Evolutionary conservation across 208 protist species (phyloP).

Genomic region (Angomonas deanei): DNA sequence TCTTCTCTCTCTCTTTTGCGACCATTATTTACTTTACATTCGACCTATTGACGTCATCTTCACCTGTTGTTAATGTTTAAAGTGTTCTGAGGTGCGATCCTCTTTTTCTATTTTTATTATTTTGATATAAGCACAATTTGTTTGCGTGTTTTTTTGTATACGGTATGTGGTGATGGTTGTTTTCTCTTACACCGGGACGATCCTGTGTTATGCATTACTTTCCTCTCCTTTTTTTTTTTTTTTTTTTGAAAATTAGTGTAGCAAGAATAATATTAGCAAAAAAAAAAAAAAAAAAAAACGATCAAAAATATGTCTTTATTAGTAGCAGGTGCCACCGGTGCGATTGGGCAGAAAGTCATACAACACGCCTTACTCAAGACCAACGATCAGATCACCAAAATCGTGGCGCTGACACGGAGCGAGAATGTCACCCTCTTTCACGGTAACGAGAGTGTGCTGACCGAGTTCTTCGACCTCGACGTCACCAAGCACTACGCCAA

Average conservation of each 20-base stretch:
- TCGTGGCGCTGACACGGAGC: slow-evolving; percentile 58
- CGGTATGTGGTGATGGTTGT: neutral
- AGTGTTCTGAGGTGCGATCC: neutral
- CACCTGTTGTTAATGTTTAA: neutral
- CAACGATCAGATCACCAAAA: slow-evolving; percentile 20
- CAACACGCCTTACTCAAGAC: slow-evolving; percentile 30
- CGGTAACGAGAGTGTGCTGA: neutral
- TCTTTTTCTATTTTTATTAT: neutral
- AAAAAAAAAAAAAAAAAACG: neutral
- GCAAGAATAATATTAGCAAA: neutral
- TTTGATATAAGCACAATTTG: neutral
- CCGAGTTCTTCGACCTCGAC: neutral
- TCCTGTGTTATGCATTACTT: neutral
- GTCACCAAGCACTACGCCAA: neutral
- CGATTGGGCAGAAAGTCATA: slow-evolving; percentile 61
- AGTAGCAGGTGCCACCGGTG: slow-evolving; percentile 68
- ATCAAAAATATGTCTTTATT: slow-evolving; percentile 29
- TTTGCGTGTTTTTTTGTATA: neutral
- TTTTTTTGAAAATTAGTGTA: neutral
- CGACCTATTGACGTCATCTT: neutral
- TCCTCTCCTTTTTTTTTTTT: neutral
- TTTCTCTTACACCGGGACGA: neutral
- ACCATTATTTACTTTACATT: neutral
- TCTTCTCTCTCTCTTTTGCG: neutral
- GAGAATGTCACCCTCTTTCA: neutral